Percentiles rank a stretch among this genome's conserved stretches.
Conservation (phyloP, 805 yeast species). For the Cyberlindnera maritima region DNA sequence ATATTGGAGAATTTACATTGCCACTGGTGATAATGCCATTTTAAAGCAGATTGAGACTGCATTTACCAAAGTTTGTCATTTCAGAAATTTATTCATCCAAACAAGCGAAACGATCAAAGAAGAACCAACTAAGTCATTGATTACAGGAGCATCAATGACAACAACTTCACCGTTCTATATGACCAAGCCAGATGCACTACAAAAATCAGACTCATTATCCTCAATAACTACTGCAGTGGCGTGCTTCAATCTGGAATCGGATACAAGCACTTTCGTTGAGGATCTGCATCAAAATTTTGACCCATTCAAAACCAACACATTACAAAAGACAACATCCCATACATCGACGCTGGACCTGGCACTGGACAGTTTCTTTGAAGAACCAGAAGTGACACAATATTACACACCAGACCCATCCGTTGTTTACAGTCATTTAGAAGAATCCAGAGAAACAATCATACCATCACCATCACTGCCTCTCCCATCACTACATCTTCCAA, state of each 20-base stretch:
- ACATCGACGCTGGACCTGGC: constrained; percentile 25
- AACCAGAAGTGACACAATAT: constrained; percentile 15
- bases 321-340: constrained; percentile 12
- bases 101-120: too few species aligned
- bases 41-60: constrained; percentile 28
- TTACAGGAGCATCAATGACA: neutral
- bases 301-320: constrained; percentile 1
- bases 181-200: neutral
- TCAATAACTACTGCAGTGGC: constrained; percentile 36
- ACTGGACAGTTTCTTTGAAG: constrained; percentile 22
- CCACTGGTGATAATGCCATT: constrained; percentile 19
- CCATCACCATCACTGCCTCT: neutral
- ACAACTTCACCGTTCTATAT: neutral
- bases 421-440: neutral
- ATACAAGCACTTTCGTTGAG: constrained; percentile 41
- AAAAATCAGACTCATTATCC: constrained; percentile 21
- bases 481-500: neutral
- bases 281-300: constrained; percentile 12
- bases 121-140: constrained; percentile 1
- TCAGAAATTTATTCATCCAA: constrained; percentile 36
- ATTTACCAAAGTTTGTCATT: constrained; percentile 35
- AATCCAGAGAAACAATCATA: constrained; percentile 9
- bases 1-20: constrained; percentile 58
- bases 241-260: constrained; percentile 31
- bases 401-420: constrained; percentile 19